phyloP scores from a whole-genome alignment of 768 basidiomycete genomes.

The Macrolepiota dolichaula region DNA sequence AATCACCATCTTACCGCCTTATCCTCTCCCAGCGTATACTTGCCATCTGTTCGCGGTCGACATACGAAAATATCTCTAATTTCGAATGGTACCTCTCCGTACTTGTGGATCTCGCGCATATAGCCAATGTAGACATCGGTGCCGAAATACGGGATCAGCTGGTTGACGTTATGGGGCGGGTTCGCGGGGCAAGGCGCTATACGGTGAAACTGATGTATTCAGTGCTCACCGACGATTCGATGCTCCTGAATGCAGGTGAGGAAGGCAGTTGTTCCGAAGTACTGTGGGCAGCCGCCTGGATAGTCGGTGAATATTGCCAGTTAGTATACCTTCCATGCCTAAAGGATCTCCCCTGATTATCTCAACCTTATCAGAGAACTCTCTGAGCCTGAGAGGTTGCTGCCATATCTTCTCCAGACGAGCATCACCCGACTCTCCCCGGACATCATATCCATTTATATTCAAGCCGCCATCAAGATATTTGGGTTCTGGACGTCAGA shows the following conservation, averaged over 20 bases:
- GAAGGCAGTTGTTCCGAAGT: constrained; percentile 79
- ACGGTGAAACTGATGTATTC: constrained; percentile 84
- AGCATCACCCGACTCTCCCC: constrained; percentile 53
- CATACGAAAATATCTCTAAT: constrained; percentile 84
- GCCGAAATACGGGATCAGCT: constrained; percentile 77
- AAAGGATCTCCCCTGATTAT: neutral
- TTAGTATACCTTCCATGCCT: constrained; percentile 33
- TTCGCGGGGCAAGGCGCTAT: constrained; percentile 69
- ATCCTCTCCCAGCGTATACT: constrained; percentile 79
- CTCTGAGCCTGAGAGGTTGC: constrained; percentile 69
- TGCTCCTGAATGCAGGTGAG: constrained; percentile 64
- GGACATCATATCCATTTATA: constrained; percentile 71
- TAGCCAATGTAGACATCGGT: constrained; percentile 80
- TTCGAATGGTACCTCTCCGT: constrained; percentile 99
- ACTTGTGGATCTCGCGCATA: constrained; percentile 85
- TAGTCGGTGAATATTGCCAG: constrained; percentile 94
- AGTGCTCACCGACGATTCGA: constrained; percentile 73
- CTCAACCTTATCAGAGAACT: constrained; percentile 54
- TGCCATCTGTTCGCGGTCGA: constrained; percentile 79
- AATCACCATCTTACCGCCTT: constrained; percentile 84
- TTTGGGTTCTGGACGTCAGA: constrained; percentile 84
- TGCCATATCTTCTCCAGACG: constrained; percentile 66
- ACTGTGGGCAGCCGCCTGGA: constrained; percentile 93
- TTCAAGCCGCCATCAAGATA: constrained; percentile 82
- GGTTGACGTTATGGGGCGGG: constrained; percentile 83